These are phyloP conservation scores for Santalum album DNA, from an alignment of 164 flowering plant species.

Conservation along the genomic window DNA sequence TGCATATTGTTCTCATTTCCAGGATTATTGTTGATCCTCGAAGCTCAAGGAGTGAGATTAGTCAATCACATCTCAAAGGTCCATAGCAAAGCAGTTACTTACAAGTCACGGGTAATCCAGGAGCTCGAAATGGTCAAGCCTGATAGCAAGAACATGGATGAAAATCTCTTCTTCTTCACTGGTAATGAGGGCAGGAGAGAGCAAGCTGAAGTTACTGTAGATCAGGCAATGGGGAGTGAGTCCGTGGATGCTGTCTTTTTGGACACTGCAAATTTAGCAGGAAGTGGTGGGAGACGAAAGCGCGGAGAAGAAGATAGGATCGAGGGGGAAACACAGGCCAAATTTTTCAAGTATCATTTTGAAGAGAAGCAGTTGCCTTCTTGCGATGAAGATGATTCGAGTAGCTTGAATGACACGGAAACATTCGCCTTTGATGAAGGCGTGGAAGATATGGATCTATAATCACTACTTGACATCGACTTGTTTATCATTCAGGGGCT, in stretches of 20 bases:
- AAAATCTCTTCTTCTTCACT: neutral
- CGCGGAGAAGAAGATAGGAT: constrained; percentile 24
- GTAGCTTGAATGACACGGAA: neutral
- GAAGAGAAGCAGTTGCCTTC: constrained; percentile 7
- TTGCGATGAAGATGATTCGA: neutral
- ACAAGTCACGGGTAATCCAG: constrained; percentile 9
- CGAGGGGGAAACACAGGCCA: constrained; percentile 14
- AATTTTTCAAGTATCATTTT: constrained; percentile 18
- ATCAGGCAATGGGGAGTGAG: constrained; percentile 21
- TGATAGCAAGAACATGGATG: neutral
- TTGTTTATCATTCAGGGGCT: neutral
- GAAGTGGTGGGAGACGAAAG: constrained; percentile 17
- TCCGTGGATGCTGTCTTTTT: constrained; percentile 2
- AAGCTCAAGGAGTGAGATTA: constrained; percentile 24
- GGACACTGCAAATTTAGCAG: neutral
- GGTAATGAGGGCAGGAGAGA: constrained; percentile 2
- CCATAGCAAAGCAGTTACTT: constrained; percentile 15
- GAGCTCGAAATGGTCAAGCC: constrained; percentile 6
- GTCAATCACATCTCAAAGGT: constrained; percentile 15
- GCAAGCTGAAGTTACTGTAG: constrained; percentile 3
- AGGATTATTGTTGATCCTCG: constrained; percentile 30
- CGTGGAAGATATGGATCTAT: neutral
- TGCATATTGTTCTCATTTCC: neutral
- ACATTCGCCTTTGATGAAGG: neutral
- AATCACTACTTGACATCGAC: neutral